phyloP scores from a whole-genome alignment of 2,329 filamentous ascomycete genomes.

The Pezicula neosporulosa region DNA sequence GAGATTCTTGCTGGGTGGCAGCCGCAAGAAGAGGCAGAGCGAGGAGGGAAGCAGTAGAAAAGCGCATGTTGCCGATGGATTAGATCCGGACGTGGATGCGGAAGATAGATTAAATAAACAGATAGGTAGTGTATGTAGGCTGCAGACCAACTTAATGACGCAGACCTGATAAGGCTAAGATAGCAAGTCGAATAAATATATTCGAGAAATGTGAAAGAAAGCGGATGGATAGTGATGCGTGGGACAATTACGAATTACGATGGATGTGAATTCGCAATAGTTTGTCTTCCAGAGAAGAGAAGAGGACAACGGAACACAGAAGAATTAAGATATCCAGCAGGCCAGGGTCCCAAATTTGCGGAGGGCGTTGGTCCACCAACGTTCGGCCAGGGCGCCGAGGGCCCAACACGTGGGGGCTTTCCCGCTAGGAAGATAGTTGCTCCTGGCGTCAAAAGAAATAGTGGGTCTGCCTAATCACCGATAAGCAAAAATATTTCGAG shows the following conservation, averaged over 20 bases:
- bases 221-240: no score
- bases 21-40: slow-evolving; percentile 53
- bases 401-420: neutral
- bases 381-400: neutral
- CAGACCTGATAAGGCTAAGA: neutral
- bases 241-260: neutral
- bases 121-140: slow-evolving; percentile 4
- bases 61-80: slow-evolving; percentile 45
- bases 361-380: neutral
- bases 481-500: slow-evolving; percentile 14
- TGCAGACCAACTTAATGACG: slow-evolving; percentile 10
- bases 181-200: neutral
- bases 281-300: neutral
- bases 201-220: neutral
- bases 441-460: no score
- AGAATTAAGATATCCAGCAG: no score
- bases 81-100: slow-evolving; percentile 4
- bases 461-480: no score
- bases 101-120: slow-evolving; percentile 6
- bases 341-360: no score
- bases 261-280: neutral
- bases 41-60: slow-evolving; percentile 47
- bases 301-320: no score
- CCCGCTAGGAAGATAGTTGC: no score
- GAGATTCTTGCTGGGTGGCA: slow-evolving; percentile 48